Evolutionary conservation across 1,284 basidiomycete genomes (phyloP).

Genomic region (Cerrena zonata): DNA sequence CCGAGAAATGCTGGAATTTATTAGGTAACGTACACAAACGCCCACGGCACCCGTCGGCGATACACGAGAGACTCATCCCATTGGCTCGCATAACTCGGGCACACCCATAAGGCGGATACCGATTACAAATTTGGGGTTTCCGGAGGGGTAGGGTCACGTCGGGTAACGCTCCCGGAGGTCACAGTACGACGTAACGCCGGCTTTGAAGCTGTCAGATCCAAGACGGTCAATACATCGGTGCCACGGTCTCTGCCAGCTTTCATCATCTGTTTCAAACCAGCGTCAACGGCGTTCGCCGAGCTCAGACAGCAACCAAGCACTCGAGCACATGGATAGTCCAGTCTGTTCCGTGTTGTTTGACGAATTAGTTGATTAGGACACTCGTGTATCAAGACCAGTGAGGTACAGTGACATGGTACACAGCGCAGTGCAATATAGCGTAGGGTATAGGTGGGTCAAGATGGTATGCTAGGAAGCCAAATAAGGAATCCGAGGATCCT

Average conservation of each 20-base stretch:
- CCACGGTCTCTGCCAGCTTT: too few relatives aligned
- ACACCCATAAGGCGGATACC: neutral
- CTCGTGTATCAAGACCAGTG: too few relatives aligned
- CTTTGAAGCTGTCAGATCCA: neutral
- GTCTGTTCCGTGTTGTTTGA: too few relatives aligned
- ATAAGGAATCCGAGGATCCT: neutral
- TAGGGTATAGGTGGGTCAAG: neutral
- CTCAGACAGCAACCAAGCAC: neutral
- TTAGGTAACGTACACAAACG: constrained; percentile 1
- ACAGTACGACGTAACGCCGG: neutral
- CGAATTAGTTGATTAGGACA: too few relatives aligned
- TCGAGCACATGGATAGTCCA: too few relatives aligned
- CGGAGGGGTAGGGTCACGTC: neutral
- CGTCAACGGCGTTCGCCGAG: neutral
- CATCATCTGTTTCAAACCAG: too few relatives aligned
- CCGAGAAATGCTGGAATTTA: constrained; percentile 4
- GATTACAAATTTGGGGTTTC: neutral
- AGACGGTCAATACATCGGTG: neutral
- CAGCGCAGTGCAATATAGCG: neutral
- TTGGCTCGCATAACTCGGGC: constrained; percentile 1
- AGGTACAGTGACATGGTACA: too few relatives aligned
- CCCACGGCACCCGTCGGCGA: neutral
- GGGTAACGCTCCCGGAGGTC: neutral
- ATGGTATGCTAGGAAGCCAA: neutral
- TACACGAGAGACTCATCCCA: neutral